Evolutionary conservation across 176 grass and related monocot species (phyloP), one percentile per base, ranked within the genome.

Genomic region (Bolboschoenus planiculmis): DNA sequence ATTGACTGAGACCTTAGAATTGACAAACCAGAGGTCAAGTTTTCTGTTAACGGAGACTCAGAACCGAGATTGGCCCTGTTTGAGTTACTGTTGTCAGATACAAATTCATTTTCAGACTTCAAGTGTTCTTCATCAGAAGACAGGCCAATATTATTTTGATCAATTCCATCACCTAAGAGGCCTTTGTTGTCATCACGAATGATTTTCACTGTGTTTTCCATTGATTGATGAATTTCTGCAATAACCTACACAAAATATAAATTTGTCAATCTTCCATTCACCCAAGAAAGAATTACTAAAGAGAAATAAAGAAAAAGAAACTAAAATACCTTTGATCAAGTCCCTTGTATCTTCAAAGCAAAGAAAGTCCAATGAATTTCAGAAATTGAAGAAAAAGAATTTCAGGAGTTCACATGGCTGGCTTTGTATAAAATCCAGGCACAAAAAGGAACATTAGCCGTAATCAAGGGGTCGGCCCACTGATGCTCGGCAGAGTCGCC

Each of bases 391-490:
- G 42, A 47, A 15, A 87, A 46, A 58, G 35, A 86, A 84, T 78
- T 47, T 62, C 80, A 84, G 57, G 16, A 86, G 42, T 33, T 80
- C 46, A 94, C 76, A 94, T 87, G 83, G 40, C 63, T 60, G 66
- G 59, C 46, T 9, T 56, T 83, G 40, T 50, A 62, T 87, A 91
- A 87, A 89, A 85, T 90, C 86, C 87, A 87, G 47, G 86, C 47
- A 33, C 24, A 3, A 27, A 67, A 67, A 78, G 82, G 16, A 88
- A 18, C 18, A 77, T 94, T 94, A 94, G 72, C 92, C 92, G 73
- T 94, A 91, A 87, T 94, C 92, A 61, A 93, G 88, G 80, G 88
- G 88, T 68, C 88, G 89, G 18, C 92, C 89, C 75, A 91, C 89
- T 86, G 90, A 63, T 65, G 87, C 89, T 79, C 92, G 81, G 39